phyloP scores from a whole-genome alignment of 345 rosid genomes.

The Cardamine resedifolia region DNA sequence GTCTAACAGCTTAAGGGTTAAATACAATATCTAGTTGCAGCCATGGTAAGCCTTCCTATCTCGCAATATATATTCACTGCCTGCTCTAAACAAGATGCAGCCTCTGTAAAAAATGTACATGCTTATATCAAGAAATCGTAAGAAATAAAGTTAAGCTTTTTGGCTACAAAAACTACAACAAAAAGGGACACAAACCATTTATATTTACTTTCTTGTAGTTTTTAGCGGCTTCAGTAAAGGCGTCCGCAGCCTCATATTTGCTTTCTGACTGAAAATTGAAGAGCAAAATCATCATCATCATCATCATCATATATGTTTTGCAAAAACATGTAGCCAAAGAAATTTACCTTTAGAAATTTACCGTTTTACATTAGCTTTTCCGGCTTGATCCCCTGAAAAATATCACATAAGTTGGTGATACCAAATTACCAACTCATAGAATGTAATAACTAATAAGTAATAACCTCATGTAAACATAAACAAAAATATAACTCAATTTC shows the following conservation, averaged over 20 bases:
- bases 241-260: constrained; percentile 64
- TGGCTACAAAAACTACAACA: no score
- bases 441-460: no score
- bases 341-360: constrained; percentile 51
- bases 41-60: constrained; percentile 83
- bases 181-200: constrained; percentile 42
- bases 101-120: constrained; percentile 51
- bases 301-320: no score
- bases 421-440: no score
- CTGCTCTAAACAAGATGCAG: constrained; percentile 70
- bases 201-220: constrained; percentile 59
- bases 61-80: constrained; percentile 73
- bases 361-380: constrained; percentile 53
- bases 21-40: constrained; percentile 43
- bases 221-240: constrained; percentile 71
- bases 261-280: constrained; percentile 49
- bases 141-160: not conserved
- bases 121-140: not conserved
- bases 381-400: constrained; percentile 69
- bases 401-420: no score
- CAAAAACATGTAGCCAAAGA: no score
- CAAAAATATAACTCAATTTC: no score
- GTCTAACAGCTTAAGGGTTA: no score
- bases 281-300: not conserved
- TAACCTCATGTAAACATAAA: no score